Base-by-base conservation (phyloP, 1,284 basidiomycete genomes). In the Ustilago crameri region DNA sequence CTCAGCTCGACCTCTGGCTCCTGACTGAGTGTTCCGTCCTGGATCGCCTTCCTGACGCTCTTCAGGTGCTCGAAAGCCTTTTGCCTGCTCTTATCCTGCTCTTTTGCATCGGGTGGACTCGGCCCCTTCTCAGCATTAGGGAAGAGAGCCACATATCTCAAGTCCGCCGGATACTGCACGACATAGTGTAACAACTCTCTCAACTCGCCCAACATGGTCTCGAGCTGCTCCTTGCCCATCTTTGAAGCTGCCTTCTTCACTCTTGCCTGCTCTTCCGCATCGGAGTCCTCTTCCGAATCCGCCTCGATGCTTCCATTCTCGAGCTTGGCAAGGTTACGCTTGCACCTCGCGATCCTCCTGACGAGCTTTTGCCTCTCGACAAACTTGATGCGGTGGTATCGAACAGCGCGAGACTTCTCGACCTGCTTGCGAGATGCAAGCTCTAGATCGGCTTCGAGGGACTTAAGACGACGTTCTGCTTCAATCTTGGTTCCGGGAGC, bases 321-420 rank as follows among this genome's bases (percentile, higher is more conserved):
- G 17, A 66, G 27, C 4, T 35, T 32, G 2, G 34, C 55, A 20
- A 67, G 49, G 30, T 52, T 56, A 15, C 64, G 55, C 44, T 61
- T 69, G 34, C 56, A 61, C 24, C 60, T 50, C 9, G 51, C 52
- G 44, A 74, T 64, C 3, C 55, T 59, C 8, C 67, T 55, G 5
- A 63, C 60, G 5, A 70, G 68, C 18, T 71, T 71, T 23, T 71
- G 72, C 12, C 67, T 37, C 44, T 67, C 72, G 34, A 78, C 72
- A 40, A 78, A 78, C 38, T 72, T 75, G 50, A 78, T 49, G 17
- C 65, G 55, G 44, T 78, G 75, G 42, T 78, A 78, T 3, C 67
- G 50, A 1, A 42, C 42, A 5, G 74, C 61, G 9, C 62, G 59
- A 7, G 57, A 58, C 38, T 67, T 65, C 42, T 76, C 74, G 2